Percentiles rank a stretch among this genome's conserved stretches.
phyloP scores from a whole-genome alignment of 1,139 yeast genomes.

The Saccharomyces hybrid region DNA sequence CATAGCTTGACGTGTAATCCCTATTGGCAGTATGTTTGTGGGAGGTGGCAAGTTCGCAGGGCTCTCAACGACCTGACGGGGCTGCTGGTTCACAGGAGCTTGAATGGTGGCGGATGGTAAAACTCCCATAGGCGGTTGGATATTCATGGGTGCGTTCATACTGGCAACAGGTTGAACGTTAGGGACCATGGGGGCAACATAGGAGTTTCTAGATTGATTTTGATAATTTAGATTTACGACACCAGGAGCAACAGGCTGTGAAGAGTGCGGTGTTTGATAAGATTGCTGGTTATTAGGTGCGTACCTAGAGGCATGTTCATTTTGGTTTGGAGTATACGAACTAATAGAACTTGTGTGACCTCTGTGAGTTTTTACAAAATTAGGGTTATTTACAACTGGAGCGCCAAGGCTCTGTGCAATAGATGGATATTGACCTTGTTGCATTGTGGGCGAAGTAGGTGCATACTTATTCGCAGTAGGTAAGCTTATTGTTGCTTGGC shows the following conservation, averaged over 20 bases:
- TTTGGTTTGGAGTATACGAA: conserved; percentile 28
- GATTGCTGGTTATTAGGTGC: conserved; percentile 38
- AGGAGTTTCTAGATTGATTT: neutral
- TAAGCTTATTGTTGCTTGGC: neutral
- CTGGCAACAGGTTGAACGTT: neutral
- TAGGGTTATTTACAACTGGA: conserved; percentile 3
- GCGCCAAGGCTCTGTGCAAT: neutral
- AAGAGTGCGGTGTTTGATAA: conserved; percentile 9
- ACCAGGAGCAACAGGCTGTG: neutral
- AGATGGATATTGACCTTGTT: conserved; percentile 1
- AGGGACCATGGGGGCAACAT: conserved; percentile 17
- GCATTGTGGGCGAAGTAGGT: conserved; percentile 1
- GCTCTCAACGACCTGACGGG: neutral
- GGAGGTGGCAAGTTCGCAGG: neutral
- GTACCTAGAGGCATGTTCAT: conserved; percentile 31
- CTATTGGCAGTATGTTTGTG: neutral
- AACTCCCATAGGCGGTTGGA: neutral
- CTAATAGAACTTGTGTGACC: conserved; percentile 25
- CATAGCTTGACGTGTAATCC: neutral
- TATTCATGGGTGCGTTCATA: neutral
- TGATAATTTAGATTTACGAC: neutral
- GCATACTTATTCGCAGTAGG: conserved; percentile 1
- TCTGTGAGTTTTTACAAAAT: neutral
- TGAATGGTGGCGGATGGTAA: neutral
- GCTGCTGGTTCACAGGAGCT: neutral